These are phyloP conservation scores for Diaporthe helianthi DNA, from an alignment of 2,329 filamentous ascomycete genomes.

Conservation along the genomic window DNA sequence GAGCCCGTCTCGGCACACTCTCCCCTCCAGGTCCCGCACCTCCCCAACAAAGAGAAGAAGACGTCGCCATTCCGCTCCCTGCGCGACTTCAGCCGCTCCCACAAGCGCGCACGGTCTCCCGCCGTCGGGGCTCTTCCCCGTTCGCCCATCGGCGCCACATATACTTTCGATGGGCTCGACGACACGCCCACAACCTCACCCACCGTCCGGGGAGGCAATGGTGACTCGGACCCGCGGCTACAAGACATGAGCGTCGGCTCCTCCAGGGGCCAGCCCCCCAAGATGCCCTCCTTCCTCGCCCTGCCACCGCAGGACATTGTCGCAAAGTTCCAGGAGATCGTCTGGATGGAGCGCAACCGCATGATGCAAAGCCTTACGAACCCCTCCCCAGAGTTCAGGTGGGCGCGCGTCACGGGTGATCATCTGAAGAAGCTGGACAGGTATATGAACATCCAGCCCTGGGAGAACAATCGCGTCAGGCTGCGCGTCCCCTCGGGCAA, in stretches of 20 bases:
- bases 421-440: conserved; percentile 74
- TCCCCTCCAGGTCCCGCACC: conserved; percentile 32
- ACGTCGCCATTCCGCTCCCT: conserved; percentile 52
- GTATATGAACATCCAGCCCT: conserved; percentile 90
- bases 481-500: conserved; percentile 77
- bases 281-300: conserved; percentile 50
- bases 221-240: conserved; percentile 13
- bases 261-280: conserved; percentile 33
- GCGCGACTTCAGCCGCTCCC: conserved; percentile 50
- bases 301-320: conserved; percentile 53
- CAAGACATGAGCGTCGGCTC: conserved; percentile 4
- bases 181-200: conserved; percentile 38
- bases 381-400: conserved; percentile 46
- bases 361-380: conserved; percentile 49
- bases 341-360: conserved; percentile 60
- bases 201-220: conserved; percentile 25
- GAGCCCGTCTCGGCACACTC: conserved; percentile 26
- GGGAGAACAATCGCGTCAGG: conserved; percentile 83
- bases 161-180: conserved; percentile 40
- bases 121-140: conserved; percentile 37
- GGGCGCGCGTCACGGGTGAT: conserved; percentile 62
- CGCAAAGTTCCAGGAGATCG: conserved; percentile 59
- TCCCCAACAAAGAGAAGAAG: conserved; percentile 34
- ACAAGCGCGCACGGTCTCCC: conserved; percentile 57
- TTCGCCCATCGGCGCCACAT: conserved; percentile 37